A percentile compares a stretch with the other conserved stretches of the same genome.
phyloP scores from a whole-genome alignment of 371 early-diverging fungal genomes.

The Amoeboradix gromovi region DNA sequence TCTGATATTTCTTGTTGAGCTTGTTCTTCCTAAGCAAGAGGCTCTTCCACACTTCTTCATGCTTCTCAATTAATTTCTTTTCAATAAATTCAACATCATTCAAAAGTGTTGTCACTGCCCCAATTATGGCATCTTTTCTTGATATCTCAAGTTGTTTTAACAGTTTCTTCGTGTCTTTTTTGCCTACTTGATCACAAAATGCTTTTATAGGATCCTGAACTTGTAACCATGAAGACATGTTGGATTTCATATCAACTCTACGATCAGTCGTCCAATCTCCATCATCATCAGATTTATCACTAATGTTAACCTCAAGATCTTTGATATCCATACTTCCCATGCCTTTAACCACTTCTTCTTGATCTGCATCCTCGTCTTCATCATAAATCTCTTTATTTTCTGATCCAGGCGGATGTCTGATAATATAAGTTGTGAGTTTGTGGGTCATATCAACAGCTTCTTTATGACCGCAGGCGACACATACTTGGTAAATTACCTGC shows the following conservation, averaged over 20 bases:
- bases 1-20: background rate
- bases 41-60: background rate
- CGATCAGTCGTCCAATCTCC: background rate
- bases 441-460: conserved; percentile 60
- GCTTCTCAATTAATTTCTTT: background rate
- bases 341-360: conserved; percentile 7
- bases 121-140: background rate
- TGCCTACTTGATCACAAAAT: background rate
- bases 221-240: background rate
- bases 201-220: background rate
- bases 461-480: conserved; percentile 76
- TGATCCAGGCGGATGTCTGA: conserved; percentile 54
- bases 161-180: background rate
- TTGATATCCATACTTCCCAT: background rate
- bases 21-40: background rate
- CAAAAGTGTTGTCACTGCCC: background rate
- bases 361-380: conserved; percentile 14
- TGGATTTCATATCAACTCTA: background rate
- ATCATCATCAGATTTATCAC: background rate
- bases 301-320: background rate
- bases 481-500: conserved; percentile 37
- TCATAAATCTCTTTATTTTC: conserved; percentile 1
- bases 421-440: conserved; percentile 54
- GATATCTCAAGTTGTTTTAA: background rate
- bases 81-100: background rate